A percentile compares a stretch with the other conserved stretches of the same genome.
Conservation (phyloP, 805 yeast genomes). For the Teunomyces atbi region DNA sequence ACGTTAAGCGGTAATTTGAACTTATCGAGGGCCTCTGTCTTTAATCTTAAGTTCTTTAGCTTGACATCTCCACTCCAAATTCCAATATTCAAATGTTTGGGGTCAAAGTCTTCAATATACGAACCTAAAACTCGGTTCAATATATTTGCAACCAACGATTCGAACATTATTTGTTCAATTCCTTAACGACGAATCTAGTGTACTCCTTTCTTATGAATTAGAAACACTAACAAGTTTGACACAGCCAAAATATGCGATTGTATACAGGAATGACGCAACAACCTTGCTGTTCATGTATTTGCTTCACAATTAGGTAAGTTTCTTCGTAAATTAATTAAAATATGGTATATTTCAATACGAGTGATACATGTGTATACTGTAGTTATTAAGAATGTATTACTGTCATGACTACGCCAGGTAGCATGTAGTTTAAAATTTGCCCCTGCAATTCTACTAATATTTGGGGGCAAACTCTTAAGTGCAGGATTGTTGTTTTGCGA, state of each 20-base stretch:
- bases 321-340: too few relatives aligned
- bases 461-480: background rate
- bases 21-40: constrained; percentile 85
- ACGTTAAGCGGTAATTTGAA: constrained; percentile 85
- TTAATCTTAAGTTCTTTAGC: constrained; percentile 69
- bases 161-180: constrained; percentile 52
- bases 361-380: too few relatives aligned
- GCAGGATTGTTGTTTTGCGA: background rate
- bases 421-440: too few relatives aligned
- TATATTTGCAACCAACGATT: constrained; percentile 62
- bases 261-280: background rate
- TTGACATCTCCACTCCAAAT: constrained; percentile 98
- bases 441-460: too few relatives aligned
- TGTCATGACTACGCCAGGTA: too few relatives aligned
- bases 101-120: constrained; percentile 93
- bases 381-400: too few relatives aligned
- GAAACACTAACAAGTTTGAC: background rate
- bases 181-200: background rate
- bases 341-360: too few relatives aligned
- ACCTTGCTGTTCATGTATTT: too few relatives aligned
- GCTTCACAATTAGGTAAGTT: too few relatives aligned
- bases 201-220: background rate
- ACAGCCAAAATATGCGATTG: background rate
- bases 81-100: constrained; percentile 91
- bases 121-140: constrained; percentile 63